Conservation (phyloP, 1,284 basidiomycete genomes). For the Puccinia horiana region DNA sequence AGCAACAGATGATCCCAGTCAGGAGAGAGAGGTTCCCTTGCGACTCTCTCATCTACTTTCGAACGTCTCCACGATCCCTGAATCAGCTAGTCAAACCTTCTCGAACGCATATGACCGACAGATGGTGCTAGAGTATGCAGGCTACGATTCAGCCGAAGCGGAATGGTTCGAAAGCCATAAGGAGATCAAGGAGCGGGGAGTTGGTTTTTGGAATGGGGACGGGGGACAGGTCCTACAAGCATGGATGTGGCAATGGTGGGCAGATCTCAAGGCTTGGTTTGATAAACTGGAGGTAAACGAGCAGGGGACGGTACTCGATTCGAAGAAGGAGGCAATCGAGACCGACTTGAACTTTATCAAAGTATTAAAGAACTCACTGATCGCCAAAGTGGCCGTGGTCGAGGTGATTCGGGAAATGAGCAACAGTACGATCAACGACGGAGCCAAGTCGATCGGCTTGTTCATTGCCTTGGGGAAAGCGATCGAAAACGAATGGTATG, state of each 20-base stretch:
- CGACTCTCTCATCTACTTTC: conserved; percentile 42
- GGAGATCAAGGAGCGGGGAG: conserved; percentile 26
- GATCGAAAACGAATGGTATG: conserved; percentile 47
- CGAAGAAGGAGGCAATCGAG: conserved; percentile 19
- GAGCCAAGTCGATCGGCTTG: conserved; percentile 44
- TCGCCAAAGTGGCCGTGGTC: conserved; percentile 42
- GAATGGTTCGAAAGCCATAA: conserved; percentile 48
- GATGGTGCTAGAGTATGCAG: conserved; percentile 47
- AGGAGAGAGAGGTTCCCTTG: conserved; percentile 31
- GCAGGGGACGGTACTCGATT: background rate
- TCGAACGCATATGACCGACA: conserved; percentile 28
- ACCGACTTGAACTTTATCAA: conserved; percentile 23
- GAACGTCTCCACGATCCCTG: conserved; percentile 43
- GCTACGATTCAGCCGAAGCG: conserved; percentile 45
- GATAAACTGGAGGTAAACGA: conserved; percentile 10
- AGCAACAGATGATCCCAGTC: conserved; percentile 30
- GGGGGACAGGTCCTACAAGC: conserved; percentile 44
- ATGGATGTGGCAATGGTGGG: conserved; percentile 49
- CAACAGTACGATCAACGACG: conserved; percentile 47
- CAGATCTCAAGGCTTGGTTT: conserved; percentile 27
- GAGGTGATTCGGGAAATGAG: conserved; percentile 47
- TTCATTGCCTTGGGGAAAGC: conserved; percentile 48
- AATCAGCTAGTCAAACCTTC: conserved; percentile 20
- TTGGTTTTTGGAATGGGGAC: conserved; percentile 22
- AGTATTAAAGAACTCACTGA: conserved; percentile 24